Conservation (phyloP, 371 early-diverging fungal species). For the Chytridium lagenaria region DNA sequence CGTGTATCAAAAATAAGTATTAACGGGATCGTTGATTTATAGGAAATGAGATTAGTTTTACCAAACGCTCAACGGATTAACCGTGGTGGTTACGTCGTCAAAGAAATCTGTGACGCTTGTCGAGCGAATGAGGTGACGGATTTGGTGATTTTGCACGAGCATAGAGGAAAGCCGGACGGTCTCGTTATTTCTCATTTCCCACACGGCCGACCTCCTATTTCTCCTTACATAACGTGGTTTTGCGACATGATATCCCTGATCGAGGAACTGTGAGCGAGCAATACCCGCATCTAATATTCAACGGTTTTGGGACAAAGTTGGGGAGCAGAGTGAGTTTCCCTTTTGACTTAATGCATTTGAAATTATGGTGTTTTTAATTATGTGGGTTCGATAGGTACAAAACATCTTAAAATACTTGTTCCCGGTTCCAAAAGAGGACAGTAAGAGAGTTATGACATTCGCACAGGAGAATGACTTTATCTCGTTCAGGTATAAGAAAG, state of each 20-base stretch:
- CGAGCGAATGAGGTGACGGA: constrained; percentile 95
- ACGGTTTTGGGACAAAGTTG: constrained; percentile 89
- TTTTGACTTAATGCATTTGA: background rate
- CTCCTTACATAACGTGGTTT: constrained; percentile 94
- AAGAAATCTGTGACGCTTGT: constrained; percentile 96
- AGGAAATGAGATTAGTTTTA: constrained; percentile 95
- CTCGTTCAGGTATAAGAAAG: constrained; percentile 75
- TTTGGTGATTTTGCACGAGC: constrained; percentile 95
- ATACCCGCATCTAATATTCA: constrained; percentile 93
- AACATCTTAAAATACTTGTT: constrained; percentile 94
- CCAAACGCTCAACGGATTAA: constrained; percentile 98
- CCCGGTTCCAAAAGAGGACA: constrained; percentile 94
- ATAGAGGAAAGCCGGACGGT: constrained; percentile 97
- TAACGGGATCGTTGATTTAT: background rate
- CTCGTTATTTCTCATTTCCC: constrained; percentile 97
- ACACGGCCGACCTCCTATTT: constrained; percentile 99
- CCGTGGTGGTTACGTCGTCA: constrained; percentile 95
- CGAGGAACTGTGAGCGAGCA: constrained; percentile 95
- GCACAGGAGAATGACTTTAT: constrained; percentile 95
- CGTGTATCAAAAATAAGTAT: background rate
- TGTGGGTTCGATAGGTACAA: constrained; percentile 59
- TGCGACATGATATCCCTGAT: constrained; percentile 96
- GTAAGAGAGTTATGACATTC: constrained; percentile 96
- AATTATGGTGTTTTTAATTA: background rate
- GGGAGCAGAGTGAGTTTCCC: constrained; percentile 75